Evolutionary conservation across 306 rosid genomes (phyloP).

Genomic region (Cucurbita ficifolia): DNA sequence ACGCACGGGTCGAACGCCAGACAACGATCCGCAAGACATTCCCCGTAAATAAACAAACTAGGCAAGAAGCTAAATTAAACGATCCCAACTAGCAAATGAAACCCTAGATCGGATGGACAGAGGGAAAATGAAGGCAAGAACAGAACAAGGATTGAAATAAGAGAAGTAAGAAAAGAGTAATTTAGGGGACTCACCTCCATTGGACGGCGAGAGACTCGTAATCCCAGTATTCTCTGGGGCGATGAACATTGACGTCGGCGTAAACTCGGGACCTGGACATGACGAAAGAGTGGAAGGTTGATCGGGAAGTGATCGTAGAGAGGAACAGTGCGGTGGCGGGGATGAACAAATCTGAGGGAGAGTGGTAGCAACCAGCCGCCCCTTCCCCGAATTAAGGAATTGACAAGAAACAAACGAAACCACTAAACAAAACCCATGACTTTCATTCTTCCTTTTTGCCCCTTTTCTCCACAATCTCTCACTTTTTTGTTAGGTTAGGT

Average conservation of each 20-base stretch:
- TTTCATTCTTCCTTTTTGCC: neutral
- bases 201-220: constrained; percentile 29
- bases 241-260: constrained; percentile 28
- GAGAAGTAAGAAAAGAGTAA: neutral
- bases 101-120: neutral
- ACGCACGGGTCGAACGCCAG: neutral
- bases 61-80: neutral
- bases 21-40: neutral
- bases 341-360: neutral
- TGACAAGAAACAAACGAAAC: neutral
- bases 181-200: constrained; percentile 18
- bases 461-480: neutral
- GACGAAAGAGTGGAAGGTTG: neutral
- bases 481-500: too few relatives aligned
- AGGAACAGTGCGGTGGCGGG: neutral
- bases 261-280: constrained; percentile 41
- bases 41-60: neutral
- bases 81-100: neutral
- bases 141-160: neutral
- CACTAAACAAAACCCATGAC: neutral
- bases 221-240: constrained; percentile 38
- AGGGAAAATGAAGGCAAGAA: neutral
- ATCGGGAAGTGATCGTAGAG: neutral
- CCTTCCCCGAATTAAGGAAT: neutral
- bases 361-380: neutral